Evolutionary conservation across 129 eudicot genomes (phyloP).

Genomic region (Escallonia herrerae): DNA sequence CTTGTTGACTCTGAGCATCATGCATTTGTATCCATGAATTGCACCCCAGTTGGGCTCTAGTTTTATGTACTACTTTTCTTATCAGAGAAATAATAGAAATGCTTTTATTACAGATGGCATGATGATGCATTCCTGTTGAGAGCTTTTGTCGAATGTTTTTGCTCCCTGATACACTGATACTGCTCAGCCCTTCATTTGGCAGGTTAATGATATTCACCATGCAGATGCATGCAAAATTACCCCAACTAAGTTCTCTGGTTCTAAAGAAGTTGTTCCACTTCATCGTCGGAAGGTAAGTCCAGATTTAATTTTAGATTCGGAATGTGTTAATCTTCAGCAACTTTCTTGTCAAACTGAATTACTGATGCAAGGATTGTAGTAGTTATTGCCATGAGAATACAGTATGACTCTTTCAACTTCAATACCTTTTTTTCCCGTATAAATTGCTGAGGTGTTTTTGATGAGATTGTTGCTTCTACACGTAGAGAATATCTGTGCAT

Average conservation of each 20-base stretch:
- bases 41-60: no score
- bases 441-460: no score
- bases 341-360: no score
- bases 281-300: slow-evolving; percentile 58
- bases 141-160: neutral
- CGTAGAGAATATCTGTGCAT: no score
- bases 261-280: slow-evolving; percentile 91
- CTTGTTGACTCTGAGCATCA: no score
- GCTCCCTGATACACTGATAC: neutral
- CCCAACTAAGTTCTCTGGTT: slow-evolving; percentile 87
- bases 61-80: no score
- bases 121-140: neutral
- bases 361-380: no score
- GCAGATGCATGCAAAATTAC: slow-evolving; percentile 92
- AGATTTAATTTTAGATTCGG: neutral
- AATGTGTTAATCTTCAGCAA: neutral
- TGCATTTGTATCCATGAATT: no score
- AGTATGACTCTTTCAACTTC: no score
- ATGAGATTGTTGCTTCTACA: no score
- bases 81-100: neutral
- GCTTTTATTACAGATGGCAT: neutral
- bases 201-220: slow-evolving; percentile 71
- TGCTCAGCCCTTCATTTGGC: slow-evolving; percentile 19
- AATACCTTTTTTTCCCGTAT: no score
- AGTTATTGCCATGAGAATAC: no score